Conservation (phyloP, 192 early-diverging fungal genomes). For the Coemansia javaensis region DNA sequence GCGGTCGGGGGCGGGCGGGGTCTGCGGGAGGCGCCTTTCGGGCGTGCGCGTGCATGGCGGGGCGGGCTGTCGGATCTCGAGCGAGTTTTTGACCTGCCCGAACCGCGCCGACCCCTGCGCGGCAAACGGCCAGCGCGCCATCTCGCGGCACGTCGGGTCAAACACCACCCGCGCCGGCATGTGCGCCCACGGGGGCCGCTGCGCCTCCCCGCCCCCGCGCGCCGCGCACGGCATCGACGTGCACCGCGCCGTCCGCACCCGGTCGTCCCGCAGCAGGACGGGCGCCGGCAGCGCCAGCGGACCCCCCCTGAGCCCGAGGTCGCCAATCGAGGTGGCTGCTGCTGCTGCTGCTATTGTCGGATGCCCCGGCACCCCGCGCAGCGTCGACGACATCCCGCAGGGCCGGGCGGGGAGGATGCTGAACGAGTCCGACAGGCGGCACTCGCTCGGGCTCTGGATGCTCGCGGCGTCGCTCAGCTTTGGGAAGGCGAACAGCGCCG, state of each 20-base stretch:
- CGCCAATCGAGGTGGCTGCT: no score
- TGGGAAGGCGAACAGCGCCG: constrained; percentile 6
- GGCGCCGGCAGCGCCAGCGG: constrained; percentile 13
- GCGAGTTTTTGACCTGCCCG: constrained; percentile 35
- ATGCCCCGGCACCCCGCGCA: constrained; percentile 33
- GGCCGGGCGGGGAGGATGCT: neutral
- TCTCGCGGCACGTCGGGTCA: constrained; percentile 5
- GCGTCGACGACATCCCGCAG: constrained; percentile 3
- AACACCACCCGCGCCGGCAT: constrained; percentile 3
- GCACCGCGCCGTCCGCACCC: constrained; percentile 22
- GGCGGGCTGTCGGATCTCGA: constrained; percentile 31
- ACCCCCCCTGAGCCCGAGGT: no score
- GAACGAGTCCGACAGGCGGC: constrained; percentile 5
- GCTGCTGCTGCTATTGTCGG: constrained; percentile 6
- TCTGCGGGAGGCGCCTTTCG: no score
- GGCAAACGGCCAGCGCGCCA: constrained; percentile 1
- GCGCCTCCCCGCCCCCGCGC: neutral
- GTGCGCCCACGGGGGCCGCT: neutral
- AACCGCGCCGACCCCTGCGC: constrained; percentile 12
- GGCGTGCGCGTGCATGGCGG: neutral
- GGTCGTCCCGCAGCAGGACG: constrained; percentile 8
- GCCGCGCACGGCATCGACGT: constrained; percentile 19
- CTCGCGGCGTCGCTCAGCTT: constrained; percentile 11
- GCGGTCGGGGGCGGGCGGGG: no score
- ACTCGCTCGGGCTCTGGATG: constrained; percentile 1